These are phyloP conservation scores for Panicum miliaceum DNA, from an alignment of 176 grass and related monocot species.

Conservation along the genomic window DNA sequence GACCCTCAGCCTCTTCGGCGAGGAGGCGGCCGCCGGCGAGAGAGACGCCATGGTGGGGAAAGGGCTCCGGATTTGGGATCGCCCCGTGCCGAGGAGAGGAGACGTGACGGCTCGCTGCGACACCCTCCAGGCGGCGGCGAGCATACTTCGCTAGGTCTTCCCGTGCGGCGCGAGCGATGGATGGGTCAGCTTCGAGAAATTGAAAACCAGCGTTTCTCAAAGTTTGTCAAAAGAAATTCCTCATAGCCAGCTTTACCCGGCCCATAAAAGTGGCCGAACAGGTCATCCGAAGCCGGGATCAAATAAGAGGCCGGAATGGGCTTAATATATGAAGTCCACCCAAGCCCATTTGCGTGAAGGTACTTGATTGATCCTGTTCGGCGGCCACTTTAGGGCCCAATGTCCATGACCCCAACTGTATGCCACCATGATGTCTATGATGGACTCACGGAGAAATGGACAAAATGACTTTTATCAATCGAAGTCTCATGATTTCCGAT, in stretches of 20 bases:
- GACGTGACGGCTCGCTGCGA: constrained; percentile 66
- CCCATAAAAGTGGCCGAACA: not conserved
- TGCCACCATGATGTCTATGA: too few species aligned
- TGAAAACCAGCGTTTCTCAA: too few species aligned
- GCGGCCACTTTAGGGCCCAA: not conserved
- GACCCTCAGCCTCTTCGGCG: constrained; percentile 63
- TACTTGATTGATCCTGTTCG: too few species aligned
- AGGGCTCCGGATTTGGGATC: constrained; percentile 48
- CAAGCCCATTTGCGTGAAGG: not conserved
- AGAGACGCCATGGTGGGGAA: constrained; percentile 59
- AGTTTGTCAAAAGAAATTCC: not conserved
- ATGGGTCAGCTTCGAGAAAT: not conserved
- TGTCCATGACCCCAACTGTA: not conserved
- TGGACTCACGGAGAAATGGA: not conserved
- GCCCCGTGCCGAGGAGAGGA: constrained; percentile 36
- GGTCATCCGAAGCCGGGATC: too few species aligned
- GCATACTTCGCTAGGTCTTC: constrained; percentile 38
- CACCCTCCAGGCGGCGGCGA: constrained; percentile 55
- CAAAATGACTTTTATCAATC: not conserved
- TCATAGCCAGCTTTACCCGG: not conserved
- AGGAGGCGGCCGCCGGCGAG: constrained; percentile 35
- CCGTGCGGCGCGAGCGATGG: not conserved
- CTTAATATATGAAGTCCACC: not conserved
- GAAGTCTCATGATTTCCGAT: too few species aligned
- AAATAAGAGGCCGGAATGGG: not conserved